phyloP scores from a whole-genome alignment of 208 protist species.

The Leishmania gerbilli region DNA sequence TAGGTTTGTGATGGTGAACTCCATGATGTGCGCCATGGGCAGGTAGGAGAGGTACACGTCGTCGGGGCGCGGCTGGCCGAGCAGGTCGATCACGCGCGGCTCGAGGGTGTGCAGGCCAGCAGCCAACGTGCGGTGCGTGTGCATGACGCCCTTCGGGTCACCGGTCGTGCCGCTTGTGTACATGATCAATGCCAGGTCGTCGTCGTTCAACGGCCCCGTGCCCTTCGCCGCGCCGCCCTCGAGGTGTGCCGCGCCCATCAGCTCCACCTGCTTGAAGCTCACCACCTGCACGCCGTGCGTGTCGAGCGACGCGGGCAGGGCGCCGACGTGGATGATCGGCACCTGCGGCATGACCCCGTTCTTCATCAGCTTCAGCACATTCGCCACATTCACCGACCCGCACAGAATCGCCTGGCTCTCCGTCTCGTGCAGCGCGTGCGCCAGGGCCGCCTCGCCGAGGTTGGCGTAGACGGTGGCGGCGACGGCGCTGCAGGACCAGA shows the following conservation, averaged over 20 bases:
- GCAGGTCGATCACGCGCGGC: slow-evolving; percentile 27
- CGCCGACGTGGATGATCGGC: slow-evolving; percentile 60
- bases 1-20: slow-evolving; percentile 78
- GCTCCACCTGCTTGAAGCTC: slow-evolving; percentile 63
- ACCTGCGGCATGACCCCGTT: slow-evolving; percentile 45
- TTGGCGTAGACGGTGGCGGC: slow-evolving; percentile 85
- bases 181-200: slow-evolving; percentile 56
- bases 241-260: slow-evolving; percentile 23
- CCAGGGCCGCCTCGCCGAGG: slow-evolving; percentile 76
- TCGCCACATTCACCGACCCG: slow-evolving; percentile 50
- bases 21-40: slow-evolving; percentile 93
- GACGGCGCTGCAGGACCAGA: slow-evolving; percentile 66
- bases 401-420: slow-evolving; percentile 66
- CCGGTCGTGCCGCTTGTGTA: slow-evolving; percentile 91
- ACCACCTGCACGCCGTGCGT: slow-evolving; percentile 32
- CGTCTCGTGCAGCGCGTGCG: slow-evolving; percentile 69
- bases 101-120: slow-evolving; percentile 53
- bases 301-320: slow-evolving; percentile 31
- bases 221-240: slow-evolving; percentile 42
- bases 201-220: slow-evolving; percentile 27
- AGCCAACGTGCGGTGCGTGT: slow-evolving; percentile 76
- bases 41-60: slow-evolving; percentile 91
- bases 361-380: slow-evolving; percentile 48
- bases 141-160: slow-evolving; percentile 89
- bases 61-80: background rate